phyloP scores from a whole-genome alignment of 2,329 filamentous ascomycete species.

The Coccinonectria pachysandricola region DNA sequence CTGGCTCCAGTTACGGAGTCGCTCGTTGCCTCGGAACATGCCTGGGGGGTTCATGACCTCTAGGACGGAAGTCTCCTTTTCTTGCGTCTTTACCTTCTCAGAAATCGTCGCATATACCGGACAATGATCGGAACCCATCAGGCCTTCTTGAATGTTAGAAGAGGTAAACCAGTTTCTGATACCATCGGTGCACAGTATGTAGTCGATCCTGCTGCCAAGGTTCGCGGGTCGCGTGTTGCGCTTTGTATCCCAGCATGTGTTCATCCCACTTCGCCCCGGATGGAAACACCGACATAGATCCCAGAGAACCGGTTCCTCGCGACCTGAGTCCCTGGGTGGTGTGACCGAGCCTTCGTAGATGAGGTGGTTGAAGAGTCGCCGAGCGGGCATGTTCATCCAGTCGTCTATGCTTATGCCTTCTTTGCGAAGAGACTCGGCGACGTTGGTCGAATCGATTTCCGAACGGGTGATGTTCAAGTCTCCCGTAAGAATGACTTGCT shows the following conservation, averaged over 20 bases:
- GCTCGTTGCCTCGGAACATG: conserved; percentile 57
- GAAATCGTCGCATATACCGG: conserved; percentile 74
- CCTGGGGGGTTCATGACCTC: conserved; percentile 72
- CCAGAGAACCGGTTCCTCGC: conserved; percentile 64
- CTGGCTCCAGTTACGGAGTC: conserved; percentile 54
- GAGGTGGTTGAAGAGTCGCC: conserved; percentile 79
- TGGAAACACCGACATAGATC: conserved; percentile 80
- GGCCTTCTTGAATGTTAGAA: conserved; percentile 82
- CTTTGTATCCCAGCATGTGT: conserved; percentile 92
- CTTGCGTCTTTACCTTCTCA: conserved; percentile 45
- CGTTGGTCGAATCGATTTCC: conserved; percentile 66
- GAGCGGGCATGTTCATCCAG: conserved; percentile 61
- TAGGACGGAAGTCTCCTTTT: conserved; percentile 40
- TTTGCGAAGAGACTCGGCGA: conserved; percentile 61
- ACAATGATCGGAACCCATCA: conserved; percentile 94
- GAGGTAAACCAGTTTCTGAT: conserved; percentile 73
- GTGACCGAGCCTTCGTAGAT: conserved; percentile 60
- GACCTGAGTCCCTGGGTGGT: conserved; percentile 55
- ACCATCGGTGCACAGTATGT: conserved; percentile 70
- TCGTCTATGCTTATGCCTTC: conserved; percentile 57
- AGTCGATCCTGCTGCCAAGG: conserved; percentile 87
- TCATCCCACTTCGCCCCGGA: conserved; percentile 76
- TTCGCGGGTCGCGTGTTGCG: conserved; percentile 94
- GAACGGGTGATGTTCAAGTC: conserved; percentile 73
- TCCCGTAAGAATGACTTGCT: conserved; percentile 75